Conservation (phyloP, 75 land plant species). For the Pinus tabuliformis region DNA sequence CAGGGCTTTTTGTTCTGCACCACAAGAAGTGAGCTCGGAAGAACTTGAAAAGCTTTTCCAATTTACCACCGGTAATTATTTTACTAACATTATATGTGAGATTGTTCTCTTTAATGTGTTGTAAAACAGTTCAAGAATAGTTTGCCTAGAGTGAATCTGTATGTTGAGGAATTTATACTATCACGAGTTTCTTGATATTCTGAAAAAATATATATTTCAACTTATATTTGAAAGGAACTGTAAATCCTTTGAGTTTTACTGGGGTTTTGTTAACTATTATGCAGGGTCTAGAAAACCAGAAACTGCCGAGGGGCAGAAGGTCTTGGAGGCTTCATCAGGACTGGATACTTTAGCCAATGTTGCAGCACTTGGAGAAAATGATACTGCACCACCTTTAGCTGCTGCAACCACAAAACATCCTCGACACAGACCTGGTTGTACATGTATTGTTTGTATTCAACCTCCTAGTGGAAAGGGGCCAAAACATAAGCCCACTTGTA, state of each 20-base stretch:
- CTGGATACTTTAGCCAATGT: conserved; percentile 75
- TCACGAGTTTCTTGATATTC: neutral
- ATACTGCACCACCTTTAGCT: conserved; percentile 32
- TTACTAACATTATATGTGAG: neutral
- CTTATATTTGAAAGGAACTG: neutral
- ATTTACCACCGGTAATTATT: conserved; percentile 27
- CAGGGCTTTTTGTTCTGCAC: conserved; percentile 48
- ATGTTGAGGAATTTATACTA: neutral
- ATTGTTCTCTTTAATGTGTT: neutral
- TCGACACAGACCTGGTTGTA: conserved; percentile 84
- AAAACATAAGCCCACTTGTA: conserved; percentile 77
- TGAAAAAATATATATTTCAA: neutral
- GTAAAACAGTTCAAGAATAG: neutral
- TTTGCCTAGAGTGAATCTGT: neutral
- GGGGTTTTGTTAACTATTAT: conserved; percentile 21
- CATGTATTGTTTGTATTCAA: conserved; percentile 94
- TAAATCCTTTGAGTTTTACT: neutral
- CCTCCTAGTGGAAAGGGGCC: conserved; percentile 96
- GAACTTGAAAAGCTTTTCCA: conserved; percentile 38
- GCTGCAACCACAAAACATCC: conserved; percentile 87
- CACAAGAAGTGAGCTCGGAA: conserved; percentile 36
- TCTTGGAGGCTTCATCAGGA: conserved; percentile 43
- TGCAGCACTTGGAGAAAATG: conserved; percentile 63
- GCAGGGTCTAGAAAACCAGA: conserved; percentile 38
- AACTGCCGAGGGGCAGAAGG: conserved; percentile 25